These are phyloP conservation scores for Didymella pomorum DNA, from an alignment of 2,329 filamentous ascomycete genomes.

Conservation along the genomic window DNA sequence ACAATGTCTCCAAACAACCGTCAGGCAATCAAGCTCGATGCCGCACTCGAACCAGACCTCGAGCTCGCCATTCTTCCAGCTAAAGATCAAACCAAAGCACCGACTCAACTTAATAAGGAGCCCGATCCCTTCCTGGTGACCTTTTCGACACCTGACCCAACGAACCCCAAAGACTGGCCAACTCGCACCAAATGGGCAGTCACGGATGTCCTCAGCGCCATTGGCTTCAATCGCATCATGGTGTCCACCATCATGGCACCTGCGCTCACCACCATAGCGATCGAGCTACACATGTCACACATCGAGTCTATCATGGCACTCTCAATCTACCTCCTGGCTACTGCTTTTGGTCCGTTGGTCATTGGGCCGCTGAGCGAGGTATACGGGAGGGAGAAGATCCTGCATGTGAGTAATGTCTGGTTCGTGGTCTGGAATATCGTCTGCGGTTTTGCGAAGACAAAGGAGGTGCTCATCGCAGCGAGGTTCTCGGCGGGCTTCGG, in stretches of 20 bases:
- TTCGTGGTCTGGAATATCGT: constrained; percentile 40
- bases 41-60: background rate
- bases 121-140: constrained; percentile 24
- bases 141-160: constrained; percentile 24
- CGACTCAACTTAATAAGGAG: background rate
- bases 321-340: constrained; percentile 41
- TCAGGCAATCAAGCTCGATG: background rate
- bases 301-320: constrained; percentile 37
- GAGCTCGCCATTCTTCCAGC: constrained; percentile 1
- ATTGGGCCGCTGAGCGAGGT: constrained; percentile 43
- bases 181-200: constrained; percentile 30
- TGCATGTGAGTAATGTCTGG: constrained; percentile 37
- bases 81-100: background rate
- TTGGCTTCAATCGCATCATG: constrained; percentile 42
- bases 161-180: constrained; percentile 37
- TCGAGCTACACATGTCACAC: constrained; percentile 32
- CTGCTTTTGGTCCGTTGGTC: constrained; percentile 39
- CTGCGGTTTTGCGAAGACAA: constrained; percentile 37
- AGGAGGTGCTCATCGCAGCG: constrained; percentile 34
- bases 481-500: constrained; percentile 40
- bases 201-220: constrained; percentile 35
- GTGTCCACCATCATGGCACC: constrained; percentile 45
- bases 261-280: constrained; percentile 30
- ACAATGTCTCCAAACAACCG: background rate
- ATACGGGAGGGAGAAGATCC: constrained; percentile 34